These are phyloP conservation scores for Russula compacta DNA, from an alignment of 768 basidiomycete genomes.

Conservation along the genomic window DNA sequence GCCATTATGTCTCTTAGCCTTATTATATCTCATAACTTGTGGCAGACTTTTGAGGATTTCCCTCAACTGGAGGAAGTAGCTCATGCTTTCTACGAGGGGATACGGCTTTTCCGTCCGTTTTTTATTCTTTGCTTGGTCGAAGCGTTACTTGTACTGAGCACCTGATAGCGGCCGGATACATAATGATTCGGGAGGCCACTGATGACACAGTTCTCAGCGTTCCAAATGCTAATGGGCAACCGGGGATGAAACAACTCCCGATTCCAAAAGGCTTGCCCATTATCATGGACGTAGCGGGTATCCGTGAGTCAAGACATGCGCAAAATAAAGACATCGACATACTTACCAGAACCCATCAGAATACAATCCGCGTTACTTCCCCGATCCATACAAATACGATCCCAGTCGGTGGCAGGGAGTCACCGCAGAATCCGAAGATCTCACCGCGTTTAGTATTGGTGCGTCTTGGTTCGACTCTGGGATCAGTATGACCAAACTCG, in stretches of 20 bases:
- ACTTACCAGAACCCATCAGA: slow-evolving; percentile 22
- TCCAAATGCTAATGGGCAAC: slow-evolving; percentile 4
- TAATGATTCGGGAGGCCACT: slow-evolving; percentile 26
- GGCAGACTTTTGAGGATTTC: slow-evolving; percentile 23
- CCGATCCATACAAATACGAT: slow-evolving; percentile 30
- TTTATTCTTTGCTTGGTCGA: not conserved
- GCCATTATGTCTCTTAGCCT: not conserved
- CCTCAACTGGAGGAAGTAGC: slow-evolving; percentile 26
- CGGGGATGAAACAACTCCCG: slow-evolving; percentile 20
- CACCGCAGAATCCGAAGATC: slow-evolving; percentile 9
- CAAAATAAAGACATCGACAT: not conserved
- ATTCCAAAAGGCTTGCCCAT: slow-evolving; percentile 24
- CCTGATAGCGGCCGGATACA: slow-evolving; percentile 24
- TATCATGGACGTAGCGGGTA: slow-evolving; percentile 27
- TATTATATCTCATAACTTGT: not conserved
- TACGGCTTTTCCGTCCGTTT: slow-evolving; percentile 30
- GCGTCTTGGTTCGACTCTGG: not conserved
- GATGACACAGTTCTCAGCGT: slow-evolving; percentile 23
- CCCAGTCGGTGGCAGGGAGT: slow-evolving; percentile 33
- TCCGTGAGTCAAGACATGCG: not conserved
- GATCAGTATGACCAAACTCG: not conserved
- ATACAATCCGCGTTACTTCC: slow-evolving; percentile 30
- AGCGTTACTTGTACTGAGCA: not conserved
- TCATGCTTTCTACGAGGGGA: slow-evolving; percentile 27
- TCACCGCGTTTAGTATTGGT: slow-evolving; percentile 21